These are phyloP conservation scores for Erythrobasidium hasegawianum DNA, from an alignment of 1,284 basidiomycete species.

Conservation along the genomic window DNA sequence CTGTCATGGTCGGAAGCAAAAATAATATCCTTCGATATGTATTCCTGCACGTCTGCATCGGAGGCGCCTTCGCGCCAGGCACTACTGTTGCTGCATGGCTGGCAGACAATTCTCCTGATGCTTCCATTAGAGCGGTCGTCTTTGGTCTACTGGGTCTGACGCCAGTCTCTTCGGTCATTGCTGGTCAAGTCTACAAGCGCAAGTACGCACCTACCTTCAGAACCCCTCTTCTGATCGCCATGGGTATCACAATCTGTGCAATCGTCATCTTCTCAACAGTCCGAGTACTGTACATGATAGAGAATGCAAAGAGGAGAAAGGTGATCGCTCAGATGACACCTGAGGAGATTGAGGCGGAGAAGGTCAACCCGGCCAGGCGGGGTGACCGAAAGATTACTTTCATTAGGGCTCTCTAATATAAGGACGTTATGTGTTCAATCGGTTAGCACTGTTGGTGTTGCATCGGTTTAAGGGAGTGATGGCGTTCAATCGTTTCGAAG, in stretches of 20 bases:
- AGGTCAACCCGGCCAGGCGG: background rate
- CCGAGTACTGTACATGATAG: slow-evolving; percentile 9
- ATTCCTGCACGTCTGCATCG: slow-evolving; percentile 3
- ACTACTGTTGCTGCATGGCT: background rate
- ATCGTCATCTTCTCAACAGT: background rate
- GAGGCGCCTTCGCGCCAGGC: slow-evolving; percentile 1
- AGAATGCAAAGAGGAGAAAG: slow-evolving; percentile 4
- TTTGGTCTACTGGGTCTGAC: slow-evolving; percentile 10
- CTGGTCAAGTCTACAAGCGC: slow-evolving; percentile 7
- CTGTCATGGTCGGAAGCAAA: background rate
- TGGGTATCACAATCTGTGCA: slow-evolving; percentile 4
- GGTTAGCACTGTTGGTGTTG: too few relatives aligned
- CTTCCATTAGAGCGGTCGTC: background rate
- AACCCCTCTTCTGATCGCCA: background rate
- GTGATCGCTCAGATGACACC: slow-evolving; percentile 1
- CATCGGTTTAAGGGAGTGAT: too few relatives aligned
- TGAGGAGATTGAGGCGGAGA: slow-evolving; percentile 9
- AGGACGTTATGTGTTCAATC: too few relatives aligned
- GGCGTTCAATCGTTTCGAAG: too few relatives aligned
- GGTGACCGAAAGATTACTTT: slow-evolving; percentile 7
- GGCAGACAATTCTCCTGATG: slow-evolving; percentile 3
- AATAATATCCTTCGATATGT: background rate
- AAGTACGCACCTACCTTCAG: slow-evolving; percentile 10
- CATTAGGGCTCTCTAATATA: slow-evolving; percentile 2
- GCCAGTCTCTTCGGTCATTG: background rate